phyloP scores from a whole-genome alignment of 768 basidiomycete species.

The Fomitopsis pulvina region DNA sequence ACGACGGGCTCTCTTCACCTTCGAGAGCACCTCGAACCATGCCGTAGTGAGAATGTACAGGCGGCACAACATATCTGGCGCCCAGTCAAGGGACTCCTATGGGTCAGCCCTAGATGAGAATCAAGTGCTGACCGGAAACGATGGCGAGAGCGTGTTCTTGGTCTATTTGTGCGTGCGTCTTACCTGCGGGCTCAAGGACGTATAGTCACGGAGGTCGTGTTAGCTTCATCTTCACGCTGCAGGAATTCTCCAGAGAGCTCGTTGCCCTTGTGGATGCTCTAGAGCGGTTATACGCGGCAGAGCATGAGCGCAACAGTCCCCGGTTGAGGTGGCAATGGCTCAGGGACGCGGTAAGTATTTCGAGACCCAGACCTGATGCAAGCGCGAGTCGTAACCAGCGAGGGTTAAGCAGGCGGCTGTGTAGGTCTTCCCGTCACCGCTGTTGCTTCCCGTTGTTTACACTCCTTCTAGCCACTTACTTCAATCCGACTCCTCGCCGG shows the following conservation, averaged over 20 bases:
- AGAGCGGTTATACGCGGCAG: constrained; percentile 65
- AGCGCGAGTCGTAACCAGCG: constrained; percentile 8
- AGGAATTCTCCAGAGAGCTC: constrained; percentile 88
- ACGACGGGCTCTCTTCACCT: constrained; percentile 60
- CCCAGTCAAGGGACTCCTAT: constrained; percentile 17
- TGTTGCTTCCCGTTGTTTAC: constrained; percentile 1
- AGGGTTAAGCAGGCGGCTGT: constrained; percentile 22
- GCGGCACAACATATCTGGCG: constrained; percentile 27
- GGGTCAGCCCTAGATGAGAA: constrained; percentile 28
- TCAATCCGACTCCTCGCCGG: constrained; percentile 35
- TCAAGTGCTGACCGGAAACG: constrained; percentile 33
- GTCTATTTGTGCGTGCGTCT: constrained; percentile 75
- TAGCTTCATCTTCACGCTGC: constrained; percentile 94
- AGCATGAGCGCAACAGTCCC: constrained; percentile 37
- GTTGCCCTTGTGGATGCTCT: constrained; percentile 80
- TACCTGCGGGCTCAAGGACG: background rate
- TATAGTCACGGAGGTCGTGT: background rate
- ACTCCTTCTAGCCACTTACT: constrained; percentile 55
- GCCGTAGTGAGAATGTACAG: constrained; percentile 72
- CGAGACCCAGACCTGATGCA: background rate
- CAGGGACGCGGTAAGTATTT: background rate
- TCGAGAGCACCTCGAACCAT: constrained; percentile 80
- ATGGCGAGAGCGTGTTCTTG: constrained; percentile 82
- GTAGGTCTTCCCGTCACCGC: constrained; percentile 11
- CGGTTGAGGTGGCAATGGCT: constrained; percentile 36